These are phyloP conservation scores for Aulographum hederae DNA, from an alignment of 2,329 filamentous ascomycete species.

Conservation along the genomic window DNA sequence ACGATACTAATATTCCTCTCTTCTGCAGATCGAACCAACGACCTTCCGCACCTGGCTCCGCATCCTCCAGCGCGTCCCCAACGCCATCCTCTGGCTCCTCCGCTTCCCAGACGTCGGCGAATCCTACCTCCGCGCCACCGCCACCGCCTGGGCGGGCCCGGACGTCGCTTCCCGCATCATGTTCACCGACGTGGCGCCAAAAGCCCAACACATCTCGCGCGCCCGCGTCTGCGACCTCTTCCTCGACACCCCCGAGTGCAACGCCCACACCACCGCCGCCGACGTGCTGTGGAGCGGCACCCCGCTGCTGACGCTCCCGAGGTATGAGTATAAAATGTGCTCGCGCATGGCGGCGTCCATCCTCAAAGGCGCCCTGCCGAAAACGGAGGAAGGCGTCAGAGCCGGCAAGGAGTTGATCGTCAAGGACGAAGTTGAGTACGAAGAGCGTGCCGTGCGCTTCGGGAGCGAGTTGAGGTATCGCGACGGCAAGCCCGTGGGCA, in stretches of 20 bases:
- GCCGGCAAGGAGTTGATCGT: slow-evolving; percentile 65
- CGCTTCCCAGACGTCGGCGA: slow-evolving; percentile 91
- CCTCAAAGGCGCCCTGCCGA: slow-evolving; percentile 71
- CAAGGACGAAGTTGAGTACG: slow-evolving; percentile 63
- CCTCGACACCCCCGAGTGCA: slow-evolving; percentile 93
- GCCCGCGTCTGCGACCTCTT: slow-evolving; percentile 89
- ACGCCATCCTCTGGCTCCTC: slow-evolving; percentile 86
- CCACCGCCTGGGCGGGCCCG: slow-evolving; percentile 63
- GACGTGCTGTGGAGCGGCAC: slow-evolving; percentile 95
- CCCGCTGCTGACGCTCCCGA: slow-evolving; percentile 71
- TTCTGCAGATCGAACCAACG: slow-evolving; percentile 71
- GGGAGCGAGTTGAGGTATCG: slow-evolving; percentile 14
- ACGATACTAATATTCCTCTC: not conserved
- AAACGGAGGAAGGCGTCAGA: slow-evolving; percentile 42
- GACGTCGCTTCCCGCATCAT: slow-evolving; percentile 74
- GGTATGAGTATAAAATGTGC: slow-evolving; percentile 98
- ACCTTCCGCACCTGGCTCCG: slow-evolving; percentile 93
- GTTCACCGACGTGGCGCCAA: slow-evolving; percentile 94
- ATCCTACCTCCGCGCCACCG: slow-evolving; percentile 63
- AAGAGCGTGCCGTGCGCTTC: slow-evolving; percentile 42
- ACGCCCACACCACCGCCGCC: slow-evolving; percentile 91
- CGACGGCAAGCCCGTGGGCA: slow-evolving; percentile 29
- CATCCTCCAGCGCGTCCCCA: slow-evolving; percentile 69
- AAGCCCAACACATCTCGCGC: slow-evolving; percentile 81
- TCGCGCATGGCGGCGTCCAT: slow-evolving; percentile 96